Evolutionary conservation across 352 stramenopile genomes (phyloP), one percentile per base, ranked within the genome.

Genomic region (Pythium scleroteichum): DNA sequence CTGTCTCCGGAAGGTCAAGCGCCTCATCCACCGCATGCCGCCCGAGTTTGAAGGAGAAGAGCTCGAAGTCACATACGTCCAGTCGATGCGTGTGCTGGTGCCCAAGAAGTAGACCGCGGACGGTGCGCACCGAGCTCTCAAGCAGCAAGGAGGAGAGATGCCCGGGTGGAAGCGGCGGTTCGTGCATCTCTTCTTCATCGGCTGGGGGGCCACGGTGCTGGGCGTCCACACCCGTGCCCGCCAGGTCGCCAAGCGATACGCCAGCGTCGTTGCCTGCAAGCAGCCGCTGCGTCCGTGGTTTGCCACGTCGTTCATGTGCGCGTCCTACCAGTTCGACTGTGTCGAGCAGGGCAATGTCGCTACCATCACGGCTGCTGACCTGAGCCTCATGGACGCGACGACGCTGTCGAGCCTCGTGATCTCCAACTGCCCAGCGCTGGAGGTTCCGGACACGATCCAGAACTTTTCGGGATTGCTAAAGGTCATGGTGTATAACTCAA

Each of bases 401-500:
- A 65, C 65, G 9, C 53, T 78, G n/a, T 67, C 68, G 23, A 55
- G 54, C 22, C 58, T 79, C 3, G 59, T 72, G 23, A 64, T 79
- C 32, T 54, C 68, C 17, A 71, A 79, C 29, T 79, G 71, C 27
- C 68, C 60, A 12, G 61, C 55, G 19, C 45, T 79, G 10, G 53
- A 47, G 8, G 66, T 79, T 60, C 71, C 71, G 0, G 1, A 60
- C 0, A 45, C 57, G 22, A 44, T 79, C 17, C 68, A 71, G 32
- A 51, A 54, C 20, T 79, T 79, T 35, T 63, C 61, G 1, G 62
- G 66, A 13, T 17, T 79, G 27, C 57, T 74, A 53, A 72, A 72
- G 40, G 54, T 79, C 27, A 48, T 74, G 44, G 16, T 79, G 14
- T 79, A 76, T 61, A 79, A 79, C 52, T 68, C 64, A 26, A 76